A percentile compares a stretch with the other conserved stretches of the same genome.
Conservation (phyloP, 1,284 basidiomycete genomes). For the Pseudozyma hubeiensis region DNA sequence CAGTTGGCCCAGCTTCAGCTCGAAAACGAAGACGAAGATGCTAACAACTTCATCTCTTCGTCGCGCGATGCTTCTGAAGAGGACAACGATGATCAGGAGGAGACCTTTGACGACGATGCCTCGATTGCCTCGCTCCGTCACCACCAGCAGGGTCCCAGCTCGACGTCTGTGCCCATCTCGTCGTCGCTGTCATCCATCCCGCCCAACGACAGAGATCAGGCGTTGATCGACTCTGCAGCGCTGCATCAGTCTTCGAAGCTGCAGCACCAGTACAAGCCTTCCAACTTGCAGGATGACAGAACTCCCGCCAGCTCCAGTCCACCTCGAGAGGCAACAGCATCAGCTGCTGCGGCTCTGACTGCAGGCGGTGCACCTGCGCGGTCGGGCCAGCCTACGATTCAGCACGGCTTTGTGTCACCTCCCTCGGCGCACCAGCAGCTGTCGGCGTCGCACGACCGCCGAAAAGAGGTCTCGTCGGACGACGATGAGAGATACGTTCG, state of each 20-base stretch:
- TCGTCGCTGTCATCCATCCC: slow-evolving; percentile 45
- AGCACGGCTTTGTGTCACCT: slow-evolving; percentile 32
- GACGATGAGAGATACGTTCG: slow-evolving; percentile 37
- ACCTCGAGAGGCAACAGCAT: slow-evolving; percentile 22
- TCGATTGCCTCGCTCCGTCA: slow-evolving; percentile 50
- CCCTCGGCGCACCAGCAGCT: slow-evolving; percentile 20
- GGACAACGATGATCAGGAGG: slow-evolving; percentile 56
- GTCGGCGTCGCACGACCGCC: slow-evolving; percentile 17
- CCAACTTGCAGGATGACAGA: slow-evolving; percentile 22
- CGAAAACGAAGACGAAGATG: slow-evolving; percentile 42
- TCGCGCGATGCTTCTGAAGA: slow-evolving; percentile 55
- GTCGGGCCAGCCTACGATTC: slow-evolving; percentile 15
- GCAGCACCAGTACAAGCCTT: slow-evolving; percentile 35
- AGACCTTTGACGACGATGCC: slow-evolving; percentile 51
- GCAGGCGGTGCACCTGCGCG: slow-evolving; percentile 4
- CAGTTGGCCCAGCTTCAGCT: slow-evolving; percentile 52
- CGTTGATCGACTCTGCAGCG: slow-evolving; percentile 45
- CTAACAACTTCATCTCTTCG: slow-evolving; percentile 49
- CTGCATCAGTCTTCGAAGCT: slow-evolving; percentile 45
- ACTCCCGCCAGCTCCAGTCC: slow-evolving; percentile 51
- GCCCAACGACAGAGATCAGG: slow-evolving; percentile 49
- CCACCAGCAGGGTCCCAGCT: slow-evolving; percentile 31
- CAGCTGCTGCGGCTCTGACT: slow-evolving; percentile 7
- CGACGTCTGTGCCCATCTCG: slow-evolving; percentile 39
- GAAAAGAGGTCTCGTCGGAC: slow-evolving; percentile 40